Conservation (phyloP, 257 asterid species). For the Rauvolfia tetraphylla region DNA sequence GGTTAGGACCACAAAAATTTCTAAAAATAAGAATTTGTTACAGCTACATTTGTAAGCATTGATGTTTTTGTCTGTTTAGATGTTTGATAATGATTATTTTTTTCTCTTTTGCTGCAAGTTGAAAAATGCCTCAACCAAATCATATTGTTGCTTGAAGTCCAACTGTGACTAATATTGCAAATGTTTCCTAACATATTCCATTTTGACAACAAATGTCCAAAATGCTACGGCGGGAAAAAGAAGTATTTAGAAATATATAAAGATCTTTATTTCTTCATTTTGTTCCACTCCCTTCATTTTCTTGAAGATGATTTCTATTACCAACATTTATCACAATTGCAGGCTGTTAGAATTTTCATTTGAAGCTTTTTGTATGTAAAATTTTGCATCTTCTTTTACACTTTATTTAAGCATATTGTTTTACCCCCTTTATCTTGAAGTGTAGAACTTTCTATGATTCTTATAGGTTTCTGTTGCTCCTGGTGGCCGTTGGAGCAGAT, state of each 20-base stretch:
- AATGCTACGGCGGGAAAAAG: neutral
- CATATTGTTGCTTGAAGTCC: neutral
- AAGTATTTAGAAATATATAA: neutral
- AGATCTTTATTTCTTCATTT: neutral
- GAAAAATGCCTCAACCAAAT: neutral
- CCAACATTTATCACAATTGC: neutral
- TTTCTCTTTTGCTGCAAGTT: neutral
- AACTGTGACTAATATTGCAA: neutral
- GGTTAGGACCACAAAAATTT: neutral
- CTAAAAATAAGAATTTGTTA: neutral
- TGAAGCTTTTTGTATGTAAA: neutral
- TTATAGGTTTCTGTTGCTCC: slow-evolving; percentile 90
- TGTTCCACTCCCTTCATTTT: neutral
- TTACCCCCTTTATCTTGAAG: neutral
- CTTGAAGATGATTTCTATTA: neutral
- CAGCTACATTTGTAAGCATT: neutral
- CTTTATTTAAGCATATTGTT: neutral
- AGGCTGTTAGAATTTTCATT: neutral
- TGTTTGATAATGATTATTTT: neutral
- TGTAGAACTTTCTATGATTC: slow-evolving; percentile 6
- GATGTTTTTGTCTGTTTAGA: neutral
- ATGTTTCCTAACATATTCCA: neutral
- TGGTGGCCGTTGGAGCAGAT: slow-evolving; percentile 97
- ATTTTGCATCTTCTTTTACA: neutral
- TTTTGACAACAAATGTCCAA: neutral